Evolutionary conservation across 2,329 filamentous ascomycete species (phyloP).

Genomic region (Parastagonospora nodorum): DNA sequence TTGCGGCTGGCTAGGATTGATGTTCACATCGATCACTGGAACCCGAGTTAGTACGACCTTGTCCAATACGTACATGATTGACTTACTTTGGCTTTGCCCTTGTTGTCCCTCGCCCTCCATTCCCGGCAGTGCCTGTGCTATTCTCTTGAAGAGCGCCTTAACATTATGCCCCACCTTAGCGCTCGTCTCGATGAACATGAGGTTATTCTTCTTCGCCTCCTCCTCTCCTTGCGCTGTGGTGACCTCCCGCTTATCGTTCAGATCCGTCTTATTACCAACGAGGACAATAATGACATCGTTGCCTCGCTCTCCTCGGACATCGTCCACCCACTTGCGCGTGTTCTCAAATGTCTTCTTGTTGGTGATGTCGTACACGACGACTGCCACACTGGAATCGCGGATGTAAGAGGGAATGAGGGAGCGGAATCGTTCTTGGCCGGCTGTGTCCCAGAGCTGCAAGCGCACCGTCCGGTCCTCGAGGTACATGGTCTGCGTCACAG

Average conservation of each 20-base stretch:
- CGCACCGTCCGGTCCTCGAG: conserved; percentile 97
- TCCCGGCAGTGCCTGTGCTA: conserved; percentile 94
- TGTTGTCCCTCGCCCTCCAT: conserved; percentile 92
- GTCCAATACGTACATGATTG: not conserved
- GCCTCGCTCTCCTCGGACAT: conserved; percentile 92
- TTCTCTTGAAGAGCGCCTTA: conserved; percentile 95
- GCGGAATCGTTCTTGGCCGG: conserved; percentile 95
- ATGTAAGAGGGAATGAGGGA: conserved; percentile 98
- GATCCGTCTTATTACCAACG: conserved; percentile 98
- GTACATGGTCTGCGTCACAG: conserved; percentile 84
- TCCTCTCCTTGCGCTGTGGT: conserved; percentile 96
- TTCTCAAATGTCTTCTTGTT: conserved; percentile 98
- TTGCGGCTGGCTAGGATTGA: conserved; percentile 69
- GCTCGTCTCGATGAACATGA: conserved; percentile 99
- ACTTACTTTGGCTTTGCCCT: conserved; percentile 79
- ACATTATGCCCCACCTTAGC: conserved; percentile 98
- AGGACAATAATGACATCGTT: conserved; percentile 99
- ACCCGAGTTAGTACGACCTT: conserved; percentile 13
- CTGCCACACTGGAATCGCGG: conserved; percentile 94
- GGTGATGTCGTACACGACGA: conserved; percentile 98
- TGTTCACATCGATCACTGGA: conserved; percentile 91
- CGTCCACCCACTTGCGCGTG: conserved; percentile 99
- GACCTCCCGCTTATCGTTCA: conserved; percentile 97
- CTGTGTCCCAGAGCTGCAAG: conserved; percentile 97
- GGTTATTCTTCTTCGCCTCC: conserved; percentile 94